Percentiles rank a stretch among this genome's conserved stretches.
phyloP scores from a whole-genome alignment of 768 basidiomycete genomes.

The Mycena rosella region DNA sequence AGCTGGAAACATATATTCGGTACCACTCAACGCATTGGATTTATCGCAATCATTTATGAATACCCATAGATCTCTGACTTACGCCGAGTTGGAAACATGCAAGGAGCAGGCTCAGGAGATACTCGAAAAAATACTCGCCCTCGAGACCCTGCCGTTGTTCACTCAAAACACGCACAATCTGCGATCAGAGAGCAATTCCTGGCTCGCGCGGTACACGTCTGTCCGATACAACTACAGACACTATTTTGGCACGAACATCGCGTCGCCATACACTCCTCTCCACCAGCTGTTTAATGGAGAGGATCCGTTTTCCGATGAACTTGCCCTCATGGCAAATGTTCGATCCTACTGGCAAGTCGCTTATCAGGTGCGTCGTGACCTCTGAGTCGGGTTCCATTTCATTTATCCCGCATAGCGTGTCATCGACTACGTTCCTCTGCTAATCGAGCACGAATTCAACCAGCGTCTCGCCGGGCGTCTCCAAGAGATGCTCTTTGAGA shows the following conservation, averaged over 20 bases:
- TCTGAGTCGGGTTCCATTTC: background rate
- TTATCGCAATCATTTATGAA: background rate
- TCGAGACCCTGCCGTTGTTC: slow-evolving; percentile 24
- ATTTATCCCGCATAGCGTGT: slow-evolving; percentile 52
- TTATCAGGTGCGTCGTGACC: slow-evolving; percentile 52
- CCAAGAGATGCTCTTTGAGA: slow-evolving; percentile 45
- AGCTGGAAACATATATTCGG: slow-evolving; percentile 45
- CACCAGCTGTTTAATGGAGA: too few relatives aligned
- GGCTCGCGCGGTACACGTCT: slow-evolving; percentile 16
- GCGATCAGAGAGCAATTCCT: slow-evolving; percentile 5
- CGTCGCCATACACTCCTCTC: too few relatives aligned
- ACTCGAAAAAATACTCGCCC: slow-evolving; percentile 25
- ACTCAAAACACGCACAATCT: slow-evolving; percentile 34
- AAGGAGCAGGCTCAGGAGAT: slow-evolving; percentile 37
- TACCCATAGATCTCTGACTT: slow-evolving; percentile 42
- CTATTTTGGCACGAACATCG: too few relatives aligned
- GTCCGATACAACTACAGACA: background rate
- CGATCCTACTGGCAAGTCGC: slow-evolving; percentile 62
- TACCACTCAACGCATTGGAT: slow-evolving; percentile 31
- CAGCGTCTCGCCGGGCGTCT: slow-evolving; percentile 49
- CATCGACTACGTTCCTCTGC: slow-evolving; percentile 59
- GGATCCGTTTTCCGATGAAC: slow-evolving; percentile 45
- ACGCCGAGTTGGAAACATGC: slow-evolving; percentile 43
- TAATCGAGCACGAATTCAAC: slow-evolving; percentile 57
- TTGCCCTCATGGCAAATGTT: slow-evolving; percentile 60